Evolutionary conservation across 208 protist species (phyloP).

Genomic region (Trypanosoma vivax): DNA sequence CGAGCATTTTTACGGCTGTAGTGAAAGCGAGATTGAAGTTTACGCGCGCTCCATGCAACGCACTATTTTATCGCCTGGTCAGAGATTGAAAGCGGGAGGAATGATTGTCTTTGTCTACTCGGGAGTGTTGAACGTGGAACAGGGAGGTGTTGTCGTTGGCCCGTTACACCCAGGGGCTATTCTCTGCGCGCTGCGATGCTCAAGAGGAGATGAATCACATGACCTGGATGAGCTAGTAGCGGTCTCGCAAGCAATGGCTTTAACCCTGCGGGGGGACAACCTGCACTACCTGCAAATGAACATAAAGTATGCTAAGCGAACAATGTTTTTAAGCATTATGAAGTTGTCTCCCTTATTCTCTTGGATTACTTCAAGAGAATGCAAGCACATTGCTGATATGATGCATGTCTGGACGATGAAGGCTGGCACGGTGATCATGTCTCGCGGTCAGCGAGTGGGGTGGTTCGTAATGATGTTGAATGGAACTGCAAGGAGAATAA

Average conservation of each 20-base stretch:
- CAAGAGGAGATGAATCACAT: slow-evolving; percentile 48
- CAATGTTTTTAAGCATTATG: slow-evolving; percentile 57
- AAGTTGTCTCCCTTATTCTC: slow-evolving; percentile 38
- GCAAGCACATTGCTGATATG: slow-evolving; percentile 44
- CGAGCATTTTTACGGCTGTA: slow-evolving; percentile 51
- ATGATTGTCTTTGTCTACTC: slow-evolving; percentile 52
- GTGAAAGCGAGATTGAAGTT: slow-evolving; percentile 55
- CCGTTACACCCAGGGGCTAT: slow-evolving; percentile 20
- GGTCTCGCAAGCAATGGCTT: slow-evolving; percentile 19
- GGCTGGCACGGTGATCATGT: slow-evolving; percentile 29
- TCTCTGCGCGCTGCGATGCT: slow-evolving; percentile 29
- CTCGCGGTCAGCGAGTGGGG: slow-evolving; percentile 42
- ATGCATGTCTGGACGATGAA: slow-evolving; percentile 49
- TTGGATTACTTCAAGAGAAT: slow-evolving; percentile 25
- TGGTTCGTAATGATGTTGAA: slow-evolving; percentile 80
- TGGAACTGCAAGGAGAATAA: slow-evolving; percentile 31
- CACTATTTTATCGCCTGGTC: slow-evolving; percentile 22
- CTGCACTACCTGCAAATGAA: slow-evolving; percentile 49
- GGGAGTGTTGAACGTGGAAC: slow-evolving; percentile 32
- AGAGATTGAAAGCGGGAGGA: slow-evolving; percentile 38
- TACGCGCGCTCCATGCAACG: slow-evolving; percentile 50
- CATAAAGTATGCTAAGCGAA: slow-evolving; percentile 26
- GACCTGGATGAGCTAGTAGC: slow-evolving; percentile 27
- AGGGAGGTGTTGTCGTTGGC: slow-evolving; percentile 20
- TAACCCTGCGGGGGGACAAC: slow-evolving; percentile 38